Conservation (phyloP, 225 moss, liverwort and hornwort genomes). For the Rhytidiadelphus loreus region DNA sequence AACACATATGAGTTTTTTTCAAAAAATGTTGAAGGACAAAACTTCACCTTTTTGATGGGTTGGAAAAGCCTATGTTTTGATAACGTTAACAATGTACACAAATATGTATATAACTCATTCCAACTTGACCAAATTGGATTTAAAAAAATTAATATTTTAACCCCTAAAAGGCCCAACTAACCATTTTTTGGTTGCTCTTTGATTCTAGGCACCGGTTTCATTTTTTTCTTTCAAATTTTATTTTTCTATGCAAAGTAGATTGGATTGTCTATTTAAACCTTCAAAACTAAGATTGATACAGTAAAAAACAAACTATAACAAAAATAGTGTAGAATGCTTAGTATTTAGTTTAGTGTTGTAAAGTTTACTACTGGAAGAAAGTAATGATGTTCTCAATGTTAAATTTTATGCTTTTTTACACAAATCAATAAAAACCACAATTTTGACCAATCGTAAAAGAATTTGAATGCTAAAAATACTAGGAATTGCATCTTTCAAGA, state of each 20-base stretch:
- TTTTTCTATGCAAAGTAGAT: not conserved
- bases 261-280: not conserved
- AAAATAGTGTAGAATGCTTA: not conserved
- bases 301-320: not conserved
- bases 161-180: not conserved
- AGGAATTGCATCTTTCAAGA: too few relatives aligned
- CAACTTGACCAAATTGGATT: too few relatives aligned
- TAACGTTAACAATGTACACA: too few relatives aligned
- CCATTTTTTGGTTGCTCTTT: rapidly evolving
- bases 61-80: too few relatives aligned
- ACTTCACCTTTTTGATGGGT: too few relatives aligned
- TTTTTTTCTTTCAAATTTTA: not conserved
- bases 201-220: rapidly evolving
- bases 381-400: too few relatives aligned
- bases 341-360: not conserved
- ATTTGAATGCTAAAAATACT: not conserved
- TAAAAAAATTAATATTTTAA: too few relatives aligned
- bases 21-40: too few relatives aligned
- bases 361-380: not conserved
- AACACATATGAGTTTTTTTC: too few relatives aligned
- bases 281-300: not conserved
- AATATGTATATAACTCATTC: too few relatives aligned
- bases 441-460: not conserved
- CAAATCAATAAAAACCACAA: rapidly evolving
- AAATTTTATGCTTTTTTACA: not conserved